Conservation (phyloP, 495 filamentous ascomycete species). For the Neurospora sp. region DNA sequence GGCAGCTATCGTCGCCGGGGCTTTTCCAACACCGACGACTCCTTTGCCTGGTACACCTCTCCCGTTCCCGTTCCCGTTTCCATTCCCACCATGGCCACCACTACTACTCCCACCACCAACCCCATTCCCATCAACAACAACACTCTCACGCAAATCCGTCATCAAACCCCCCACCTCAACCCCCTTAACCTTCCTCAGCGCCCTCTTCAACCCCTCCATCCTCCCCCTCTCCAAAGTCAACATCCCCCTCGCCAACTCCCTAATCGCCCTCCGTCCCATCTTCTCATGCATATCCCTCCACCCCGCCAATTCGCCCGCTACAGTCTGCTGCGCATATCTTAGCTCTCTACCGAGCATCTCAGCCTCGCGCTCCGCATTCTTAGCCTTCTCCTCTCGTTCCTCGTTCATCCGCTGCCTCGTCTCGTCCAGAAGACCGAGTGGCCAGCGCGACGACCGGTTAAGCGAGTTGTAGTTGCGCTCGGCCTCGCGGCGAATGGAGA, state of each 20-base stretch:
- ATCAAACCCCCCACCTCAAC: conserved; percentile 1
- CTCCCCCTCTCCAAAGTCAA: conserved; percentile 68
- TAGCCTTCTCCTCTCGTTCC: conserved; percentile 67
- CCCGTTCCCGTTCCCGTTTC: neutral
- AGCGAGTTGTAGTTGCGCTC: conserved; percentile 67
- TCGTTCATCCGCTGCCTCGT: conserved; percentile 70
- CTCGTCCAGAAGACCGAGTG: conserved; percentile 77
- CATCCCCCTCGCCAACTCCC: conserved; percentile 65
- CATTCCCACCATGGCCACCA: neutral
- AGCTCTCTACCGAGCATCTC: conserved; percentile 64
- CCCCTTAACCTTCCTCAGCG: conserved; percentile 45
- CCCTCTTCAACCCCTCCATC: conserved; percentile 71
- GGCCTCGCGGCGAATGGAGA: conserved; percentile 52
- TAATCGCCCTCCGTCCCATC: conserved; percentile 63
- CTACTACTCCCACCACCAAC: neutral
- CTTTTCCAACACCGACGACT: neutral
- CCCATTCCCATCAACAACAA: neutral
- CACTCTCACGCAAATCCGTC: neutral
- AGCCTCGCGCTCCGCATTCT: conserved; percentile 52
- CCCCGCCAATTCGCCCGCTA: conserved; percentile 81
- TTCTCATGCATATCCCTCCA: conserved; percentile 84
- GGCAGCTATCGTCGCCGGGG: neutral
- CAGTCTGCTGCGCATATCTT: conserved; percentile 84
- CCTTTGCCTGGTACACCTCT: neutral
- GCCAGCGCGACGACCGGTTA: conserved; percentile 64